Evolutionary conservation across 805 yeast genomes (phyloP).

Genomic region (Torulaspora gathmanii): DNA sequence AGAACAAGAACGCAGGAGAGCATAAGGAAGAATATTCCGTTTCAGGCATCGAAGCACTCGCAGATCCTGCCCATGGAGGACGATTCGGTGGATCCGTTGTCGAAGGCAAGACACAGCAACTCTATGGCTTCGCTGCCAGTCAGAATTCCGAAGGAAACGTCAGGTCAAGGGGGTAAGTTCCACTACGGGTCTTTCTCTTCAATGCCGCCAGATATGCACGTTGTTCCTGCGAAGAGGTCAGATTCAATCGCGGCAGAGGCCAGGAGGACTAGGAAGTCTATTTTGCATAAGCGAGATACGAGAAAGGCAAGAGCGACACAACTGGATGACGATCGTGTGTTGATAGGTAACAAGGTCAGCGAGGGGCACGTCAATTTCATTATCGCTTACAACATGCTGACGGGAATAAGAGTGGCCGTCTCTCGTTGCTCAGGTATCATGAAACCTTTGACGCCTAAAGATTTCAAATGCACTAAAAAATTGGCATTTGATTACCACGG

Average conservation of each 20-base stretch:
- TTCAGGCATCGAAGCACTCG: slow-evolving; percentile 35
- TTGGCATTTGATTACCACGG: slow-evolving; percentile 84
- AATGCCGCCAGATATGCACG: slow-evolving; percentile 12
- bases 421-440: slow-evolving; percentile 85
- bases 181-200: slow-evolving; percentile 13
- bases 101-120: slow-evolving; percentile 1
- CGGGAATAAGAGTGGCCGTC: slow-evolving; percentile 94
- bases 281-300: slow-evolving; percentile 42
- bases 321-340: slow-evolving; percentile 51
- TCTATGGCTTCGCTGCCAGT: slow-evolving; percentile 17
- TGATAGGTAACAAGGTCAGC: slow-evolving; percentile 74
- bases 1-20: slow-evolving; percentile 25
- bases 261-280: slow-evolving; percentile 47
- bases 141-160: slow-evolving; percentile 5
- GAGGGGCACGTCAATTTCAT: slow-evolving; percentile 94
- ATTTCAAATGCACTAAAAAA: slow-evolving; percentile 69
- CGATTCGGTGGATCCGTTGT: slow-evolving; percentile 4
- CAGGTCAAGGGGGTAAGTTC: not conserved
- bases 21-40: slow-evolving; percentile 30
- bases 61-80: slow-evolving; percentile 33
- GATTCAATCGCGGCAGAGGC: slow-evolving; percentile 44
- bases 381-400: slow-evolving; percentile 94
- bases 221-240: slow-evolving; percentile 26
- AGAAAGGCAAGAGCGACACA: slow-evolving; percentile 41
- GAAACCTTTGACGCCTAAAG: slow-evolving; percentile 60